A percentile compares a stretch with the other conserved stretches of the same genome.
Evolutionary conservation across 2,329 filamentous ascomycete genomes (phyloP).

Genomic region (Ceratocystis colombiana): DNA sequence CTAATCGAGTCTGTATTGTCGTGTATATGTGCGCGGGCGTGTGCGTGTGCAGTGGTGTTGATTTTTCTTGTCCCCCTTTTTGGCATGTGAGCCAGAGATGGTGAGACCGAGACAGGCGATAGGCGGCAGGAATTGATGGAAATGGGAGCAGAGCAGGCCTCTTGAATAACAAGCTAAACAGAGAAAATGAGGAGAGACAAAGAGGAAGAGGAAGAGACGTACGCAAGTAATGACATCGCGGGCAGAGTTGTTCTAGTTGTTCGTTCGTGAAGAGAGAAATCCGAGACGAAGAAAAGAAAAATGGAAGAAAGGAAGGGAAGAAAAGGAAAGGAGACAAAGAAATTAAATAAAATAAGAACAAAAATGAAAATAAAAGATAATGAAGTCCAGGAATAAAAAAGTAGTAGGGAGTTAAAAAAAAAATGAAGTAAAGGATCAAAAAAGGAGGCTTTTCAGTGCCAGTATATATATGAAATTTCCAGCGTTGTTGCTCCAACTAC

Average conservation of each 20-base stretch:
- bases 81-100: too few relatives aligned
- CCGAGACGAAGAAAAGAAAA: constrained; percentile 10
- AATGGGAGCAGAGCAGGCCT: too few relatives aligned
- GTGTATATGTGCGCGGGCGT: too few relatives aligned
- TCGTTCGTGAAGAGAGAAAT: constrained; percentile 1
- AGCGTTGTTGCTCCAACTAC: not conserved
- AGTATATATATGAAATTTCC: not conserved
- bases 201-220: constrained; percentile 14
- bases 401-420: not conserved
- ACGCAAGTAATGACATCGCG: constrained; percentile 25
- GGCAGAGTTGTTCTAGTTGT: not conserved
- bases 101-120: too few relatives aligned
- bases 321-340: not conserved
- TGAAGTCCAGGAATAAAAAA: constrained; percentile 1
- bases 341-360: not conserved
- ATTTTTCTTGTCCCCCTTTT: too few relatives aligned
- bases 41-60: too few relatives aligned
- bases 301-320: not conserved
- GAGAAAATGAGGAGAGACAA: not conserved
- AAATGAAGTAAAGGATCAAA: not conserved
- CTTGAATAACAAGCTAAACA: not conserved
- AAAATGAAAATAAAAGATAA: constrained; percentile 11
- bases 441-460: constrained; percentile 2
- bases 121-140: too few relatives aligned
- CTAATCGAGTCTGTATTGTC: not conserved